Evolutionary conservation across 106 monocot genomes (phyloP).

Genomic region (Chionographis japonica): DNA sequence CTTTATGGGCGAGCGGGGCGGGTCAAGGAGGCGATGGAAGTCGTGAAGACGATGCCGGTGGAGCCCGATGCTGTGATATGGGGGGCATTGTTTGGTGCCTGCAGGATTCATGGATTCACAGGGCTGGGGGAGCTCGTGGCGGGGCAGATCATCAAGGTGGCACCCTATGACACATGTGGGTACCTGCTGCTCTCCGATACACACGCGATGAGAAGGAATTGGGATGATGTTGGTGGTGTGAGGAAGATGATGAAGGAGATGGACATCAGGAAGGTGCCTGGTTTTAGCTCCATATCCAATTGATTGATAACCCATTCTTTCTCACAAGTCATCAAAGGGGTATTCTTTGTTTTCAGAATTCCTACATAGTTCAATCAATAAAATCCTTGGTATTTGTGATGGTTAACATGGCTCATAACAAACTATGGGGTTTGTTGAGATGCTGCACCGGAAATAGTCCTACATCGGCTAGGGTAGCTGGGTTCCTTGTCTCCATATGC

Average conservation of each 20-base stretch:
- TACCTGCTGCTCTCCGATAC: conserved; percentile 18
- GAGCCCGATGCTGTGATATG: conserved; percentile 34
- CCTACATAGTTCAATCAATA: too few species aligned
- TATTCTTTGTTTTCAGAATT: too few species aligned
- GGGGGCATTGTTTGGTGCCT: conserved; percentile 26
- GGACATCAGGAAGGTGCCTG: conserved; percentile 25
- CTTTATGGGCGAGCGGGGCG: conserved; percentile 30
- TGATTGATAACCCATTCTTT: neutral
- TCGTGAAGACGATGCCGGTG: conserved; percentile 26
- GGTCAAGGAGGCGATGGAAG: conserved; percentile 17
- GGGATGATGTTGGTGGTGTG: conserved; percentile 19
- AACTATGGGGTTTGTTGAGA: too few species aligned
- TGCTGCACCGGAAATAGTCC: too few species aligned
- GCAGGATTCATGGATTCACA: conserved; percentile 4
- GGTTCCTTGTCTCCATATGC: too few species aligned
- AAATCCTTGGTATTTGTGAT: too few species aligned
- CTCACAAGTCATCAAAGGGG: too few species aligned
- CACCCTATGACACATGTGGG: conserved; percentile 11
- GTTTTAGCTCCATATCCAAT: conserved; percentile 12
- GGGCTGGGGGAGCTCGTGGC: conserved; percentile 10
- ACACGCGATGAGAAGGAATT: conserved; percentile 12
- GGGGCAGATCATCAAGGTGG: conserved; percentile 14
- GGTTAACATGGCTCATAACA: too few species aligned
- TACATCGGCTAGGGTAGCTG: too few species aligned
- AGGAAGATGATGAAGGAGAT: conserved; percentile 32